Percentiles rank a stretch among this genome's conserved stretches.
Evolutionary conservation across 1,284 basidiomycete species (phyloP).

Genomic region (Apiotrichum veenhuisii): DNA sequence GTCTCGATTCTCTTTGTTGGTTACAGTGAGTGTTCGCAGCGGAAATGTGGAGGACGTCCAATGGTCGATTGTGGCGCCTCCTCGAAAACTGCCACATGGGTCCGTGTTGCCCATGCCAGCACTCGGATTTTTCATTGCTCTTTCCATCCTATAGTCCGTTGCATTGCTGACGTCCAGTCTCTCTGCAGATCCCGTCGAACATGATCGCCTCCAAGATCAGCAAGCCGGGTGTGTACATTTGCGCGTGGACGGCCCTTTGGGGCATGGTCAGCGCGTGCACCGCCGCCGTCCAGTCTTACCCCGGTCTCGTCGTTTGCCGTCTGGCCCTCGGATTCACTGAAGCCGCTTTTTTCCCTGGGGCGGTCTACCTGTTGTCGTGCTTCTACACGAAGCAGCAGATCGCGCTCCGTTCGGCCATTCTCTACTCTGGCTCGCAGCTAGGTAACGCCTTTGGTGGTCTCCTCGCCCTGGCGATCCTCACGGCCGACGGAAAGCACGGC

Average conservation of each 20-base stretch:
- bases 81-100: constrained; percentile 21
- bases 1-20: constrained; percentile 29
- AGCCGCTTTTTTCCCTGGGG: constrained; percentile 32
- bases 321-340: constrained; percentile 32
- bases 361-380: constrained; percentile 12
- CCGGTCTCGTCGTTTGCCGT: constrained; percentile 20
- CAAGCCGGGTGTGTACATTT: constrained; percentile 38
- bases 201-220: constrained; percentile 30
- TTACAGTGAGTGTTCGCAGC: constrained; percentile 20
- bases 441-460: constrained; percentile 12
- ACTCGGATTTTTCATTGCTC: too few species aligned
- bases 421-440: constrained; percentile 10
- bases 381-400: constrained; percentile 14
- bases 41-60: constrained; percentile 25
- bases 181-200: constrained; percentile 46
- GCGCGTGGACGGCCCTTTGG: constrained; percentile 31
- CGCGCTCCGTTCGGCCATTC: constrained; percentile 9
- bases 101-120: too few species aligned
- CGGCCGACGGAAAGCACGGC: background rate
- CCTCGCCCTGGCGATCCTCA: constrained; percentile 4
- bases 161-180: too few species aligned
- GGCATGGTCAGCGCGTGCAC: constrained; percentile 35
- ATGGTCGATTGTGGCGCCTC: too few species aligned
- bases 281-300: constrained; percentile 31
- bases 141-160: too few species aligned